Evolutionary conservation across 495 filamentous ascomycete species (phyloP), one percentile per base, ranked within the genome.

Genomic region (Aspergillus carlsbadensis): DNA sequence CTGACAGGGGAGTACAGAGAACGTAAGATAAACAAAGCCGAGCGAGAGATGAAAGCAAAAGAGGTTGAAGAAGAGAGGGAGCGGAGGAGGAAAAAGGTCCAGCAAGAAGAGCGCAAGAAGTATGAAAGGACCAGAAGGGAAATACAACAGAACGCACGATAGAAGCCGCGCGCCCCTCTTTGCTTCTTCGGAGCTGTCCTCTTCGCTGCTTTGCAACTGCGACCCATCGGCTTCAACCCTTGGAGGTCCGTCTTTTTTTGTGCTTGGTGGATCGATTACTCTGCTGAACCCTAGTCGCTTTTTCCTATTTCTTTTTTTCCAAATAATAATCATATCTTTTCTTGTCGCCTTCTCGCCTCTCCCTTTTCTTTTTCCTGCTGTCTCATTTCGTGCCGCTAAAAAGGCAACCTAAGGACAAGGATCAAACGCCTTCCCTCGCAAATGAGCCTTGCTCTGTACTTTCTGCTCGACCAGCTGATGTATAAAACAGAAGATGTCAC

Each of bases 401-500:
- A 56, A 56, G 34, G 42, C 40, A 45, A 31, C 42, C 41, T 35
- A 56, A 36, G 54, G 54, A 57, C 54, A 47, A 57, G 54, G 45
- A 43, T 47, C 33, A 35, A 34, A 50, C 37, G 46, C 36, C 45
- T 40, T 48, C 36, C 37, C 56, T 55, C 54, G 44, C 55, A 53
- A 49, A 61, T 65, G 62, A 54, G 55, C 54, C 45, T 48, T 58
- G 42, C 40, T 52, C 40, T 47, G 48, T 47, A 64, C 55, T 54
- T 45, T 53, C 37, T 20, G 34, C 40, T 31, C 18, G 33, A 22
- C 54, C 54, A 46, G 51, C 56, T 40, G 35, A 61, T 65, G 56
- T 59, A 61, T 61, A 57, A 60, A 43, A 15, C 34, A 40, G 29
- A 70, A 49, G 57, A 77, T 78, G 75, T 72, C 73, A 65, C 73